Evolutionary conservation across 352 stramenopile species (phyloP), one percentile per base, ranked within the genome.

Genomic region (Globisporangium solare): DNA sequence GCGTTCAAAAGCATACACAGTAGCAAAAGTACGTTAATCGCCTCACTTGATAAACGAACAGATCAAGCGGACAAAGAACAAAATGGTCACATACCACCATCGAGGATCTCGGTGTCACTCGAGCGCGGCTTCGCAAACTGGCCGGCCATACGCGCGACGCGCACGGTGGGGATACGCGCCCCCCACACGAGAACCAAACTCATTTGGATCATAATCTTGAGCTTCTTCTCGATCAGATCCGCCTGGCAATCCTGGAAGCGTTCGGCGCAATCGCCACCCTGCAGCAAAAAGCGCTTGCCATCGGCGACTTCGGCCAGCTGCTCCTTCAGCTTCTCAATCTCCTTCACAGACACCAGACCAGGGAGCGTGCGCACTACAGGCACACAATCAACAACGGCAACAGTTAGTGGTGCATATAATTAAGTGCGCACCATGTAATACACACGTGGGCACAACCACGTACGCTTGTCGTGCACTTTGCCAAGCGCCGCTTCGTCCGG

Each of bases 81-180:
- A 35, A 43, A 43, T 31, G 0, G 6, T 51, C 15, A 58, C 63
- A 20, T 59, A 81, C 72, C 71, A 56, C 95, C 96, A 56, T 99
- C 88, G 40, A 97, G 80, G 22, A 95, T 68, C 69, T 99, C 97
- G 50, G 88, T 97, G 59, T 97, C 80, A 60, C 94, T 97, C 39
- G 85, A 98, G 24, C 97, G 84, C 10, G 97, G 96, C 81, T 99
- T 99, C 57, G 97, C 95, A 63, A 99, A 99, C 77, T 99, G 97
- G 15, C 97, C 97, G 2, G 97, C 97, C 92, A 99, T 98, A 48
- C 97, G 89, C 7, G 95, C 97, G 51, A 99, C 88, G 39, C 85
- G 98, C 24, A 99, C 95, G 6, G 98, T 96, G 3, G 97, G 95
- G 77, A 99, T 98, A n/a, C 91, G 82, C 37, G 92, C 92, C 22